Conservation (phyloP, 768 basidiomycete species). For the Macrolepiota albuminosa region DNA sequence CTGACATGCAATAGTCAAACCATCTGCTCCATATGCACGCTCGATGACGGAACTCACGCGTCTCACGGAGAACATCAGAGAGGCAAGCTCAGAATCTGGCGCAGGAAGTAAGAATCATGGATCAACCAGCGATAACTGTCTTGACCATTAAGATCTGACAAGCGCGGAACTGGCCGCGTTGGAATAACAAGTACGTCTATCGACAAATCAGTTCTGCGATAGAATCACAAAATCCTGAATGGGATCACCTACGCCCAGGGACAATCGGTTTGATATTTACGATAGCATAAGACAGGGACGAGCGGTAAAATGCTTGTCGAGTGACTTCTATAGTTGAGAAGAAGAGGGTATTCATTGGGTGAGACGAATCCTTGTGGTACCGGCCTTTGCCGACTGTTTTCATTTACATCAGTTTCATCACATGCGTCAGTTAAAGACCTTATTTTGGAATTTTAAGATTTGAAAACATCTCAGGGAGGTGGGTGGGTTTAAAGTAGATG, state of each 20-base stretch:
- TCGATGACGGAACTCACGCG: constrained; percentile 78
- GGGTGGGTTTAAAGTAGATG: too few relatives aligned
- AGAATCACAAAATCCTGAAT: background rate
- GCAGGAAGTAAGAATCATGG: constrained; percentile 1
- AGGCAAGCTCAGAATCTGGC: constrained; percentile 61
- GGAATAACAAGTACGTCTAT: constrained; percentile 64
- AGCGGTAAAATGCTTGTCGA: constrained; percentile 68
- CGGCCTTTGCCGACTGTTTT: background rate
- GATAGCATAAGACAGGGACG: constrained; percentile 71
- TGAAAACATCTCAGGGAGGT: too few relatives aligned
- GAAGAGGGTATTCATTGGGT: constrained; percentile 31
- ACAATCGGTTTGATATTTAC: constrained; percentile 95
- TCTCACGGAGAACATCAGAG: constrained; percentile 78
- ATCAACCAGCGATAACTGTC: background rate
- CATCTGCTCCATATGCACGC: constrained; percentile 75
- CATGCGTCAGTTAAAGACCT: background rate
- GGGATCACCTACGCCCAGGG: constrained; percentile 74
- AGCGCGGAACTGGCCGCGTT: constrained; percentile 47
- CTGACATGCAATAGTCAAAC: constrained; percentile 87
- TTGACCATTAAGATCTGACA: constrained; percentile 50
- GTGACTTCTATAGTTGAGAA: constrained; percentile 83
- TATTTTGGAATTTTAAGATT: too few relatives aligned
- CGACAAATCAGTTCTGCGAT: background rate
- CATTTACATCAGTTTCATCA: background rate
- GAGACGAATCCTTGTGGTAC: background rate